A percentile compares a stretch with the other conserved stretches of the same genome.
Conservation (phyloP, 2,329 filamentous ascomycete species). For the Cordyceps farinosa region DNA sequence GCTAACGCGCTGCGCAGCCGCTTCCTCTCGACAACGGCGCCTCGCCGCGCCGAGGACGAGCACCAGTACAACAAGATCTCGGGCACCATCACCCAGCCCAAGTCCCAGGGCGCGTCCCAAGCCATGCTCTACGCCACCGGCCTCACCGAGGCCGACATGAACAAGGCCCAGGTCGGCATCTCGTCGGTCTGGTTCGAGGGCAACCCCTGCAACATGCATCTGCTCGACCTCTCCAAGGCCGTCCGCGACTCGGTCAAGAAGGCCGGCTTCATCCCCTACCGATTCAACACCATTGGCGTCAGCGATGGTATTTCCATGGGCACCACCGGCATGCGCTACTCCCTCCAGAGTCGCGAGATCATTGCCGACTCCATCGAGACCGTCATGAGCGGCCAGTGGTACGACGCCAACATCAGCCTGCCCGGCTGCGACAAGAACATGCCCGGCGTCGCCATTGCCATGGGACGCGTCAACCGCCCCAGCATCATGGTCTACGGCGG, state of each 20-base stretch:
- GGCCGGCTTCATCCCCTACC: slow-evolving; percentile 83
- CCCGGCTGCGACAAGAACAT: slow-evolving; percentile 99
- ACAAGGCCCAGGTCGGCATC: slow-evolving; percentile 96
- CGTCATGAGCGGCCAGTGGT: slow-evolving; percentile 98
- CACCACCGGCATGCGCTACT: slow-evolving; percentile 94
- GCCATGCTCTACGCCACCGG: slow-evolving; percentile 98
- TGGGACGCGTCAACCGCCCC: slow-evolving; percentile 91
- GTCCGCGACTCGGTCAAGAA: slow-evolving; percentile 61
- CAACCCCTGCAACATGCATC: slow-evolving; percentile 99
- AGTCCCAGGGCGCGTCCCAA: slow-evolving; percentile 96
- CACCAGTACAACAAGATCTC: slow-evolving; percentile 79
- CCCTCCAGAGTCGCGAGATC: slow-evolving; percentile 88
- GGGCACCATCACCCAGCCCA: slow-evolving; percentile 84
- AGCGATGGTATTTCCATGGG: slow-evolving; percentile 98
- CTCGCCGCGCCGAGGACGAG: slow-evolving; percentile 44
- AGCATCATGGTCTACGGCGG: slow-evolving; percentile 98
- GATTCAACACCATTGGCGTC: slow-evolving; percentile 99
- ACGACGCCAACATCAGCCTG: slow-evolving; percentile 94
- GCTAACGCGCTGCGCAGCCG: slow-evolving; percentile 36
- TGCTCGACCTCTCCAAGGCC: slow-evolving; percentile 80
- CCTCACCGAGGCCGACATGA: slow-evolving; percentile 79
- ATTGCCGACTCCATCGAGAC: slow-evolving; percentile 99
- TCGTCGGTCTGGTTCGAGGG: slow-evolving; percentile 97
- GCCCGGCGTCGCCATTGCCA: slow-evolving; percentile 88
- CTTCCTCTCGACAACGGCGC: slow-evolving; percentile 47